Evolutionary conservation across 108 stramenopile genomes (phyloP).

Genomic region (Conticribra weissflogii): DNA sequence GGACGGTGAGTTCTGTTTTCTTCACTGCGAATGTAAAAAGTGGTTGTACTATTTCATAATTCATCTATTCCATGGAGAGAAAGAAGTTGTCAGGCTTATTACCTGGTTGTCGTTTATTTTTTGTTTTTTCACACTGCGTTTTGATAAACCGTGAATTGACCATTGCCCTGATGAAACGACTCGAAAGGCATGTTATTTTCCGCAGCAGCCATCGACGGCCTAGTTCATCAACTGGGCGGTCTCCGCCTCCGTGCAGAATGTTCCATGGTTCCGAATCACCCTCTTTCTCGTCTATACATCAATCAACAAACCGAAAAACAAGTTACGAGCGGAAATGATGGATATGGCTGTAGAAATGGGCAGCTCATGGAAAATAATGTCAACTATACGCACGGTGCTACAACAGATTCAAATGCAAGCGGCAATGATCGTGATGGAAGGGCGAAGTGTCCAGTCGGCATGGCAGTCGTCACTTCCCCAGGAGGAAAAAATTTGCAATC

Average conservation of each 20-base stretch:
- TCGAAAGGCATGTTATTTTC: conserved; percentile 65
- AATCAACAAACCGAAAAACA: conserved; percentile 39
- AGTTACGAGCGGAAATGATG: too few species aligned
- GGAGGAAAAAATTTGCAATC: conserved; percentile 29
- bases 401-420: background rate
- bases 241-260: conserved; percentile 44
- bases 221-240: conserved; percentile 84
- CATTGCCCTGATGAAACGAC: too few species aligned
- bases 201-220: conserved; percentile 67
- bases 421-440: background rate
- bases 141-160: too few species aligned
- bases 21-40: background rate
- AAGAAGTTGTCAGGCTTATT: too few species aligned
- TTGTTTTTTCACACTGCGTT: too few species aligned
- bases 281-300: conserved; percentile 1
- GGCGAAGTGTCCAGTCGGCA: conserved; percentile 59
- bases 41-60: too few species aligned
- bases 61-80: too few species aligned
- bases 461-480: conserved; percentile 50
- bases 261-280: conserved; percentile 12
- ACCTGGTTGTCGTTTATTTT: too few species aligned
- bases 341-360: too few species aligned
- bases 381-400: conserved; percentile 2
- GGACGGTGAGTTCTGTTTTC: conserved; percentile 26
- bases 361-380: too few species aligned